These are phyloP conservation scores for Micractinium sp. DNA, from an alignment of 139 green algal genomes.

Conservation along the genomic window DNA sequence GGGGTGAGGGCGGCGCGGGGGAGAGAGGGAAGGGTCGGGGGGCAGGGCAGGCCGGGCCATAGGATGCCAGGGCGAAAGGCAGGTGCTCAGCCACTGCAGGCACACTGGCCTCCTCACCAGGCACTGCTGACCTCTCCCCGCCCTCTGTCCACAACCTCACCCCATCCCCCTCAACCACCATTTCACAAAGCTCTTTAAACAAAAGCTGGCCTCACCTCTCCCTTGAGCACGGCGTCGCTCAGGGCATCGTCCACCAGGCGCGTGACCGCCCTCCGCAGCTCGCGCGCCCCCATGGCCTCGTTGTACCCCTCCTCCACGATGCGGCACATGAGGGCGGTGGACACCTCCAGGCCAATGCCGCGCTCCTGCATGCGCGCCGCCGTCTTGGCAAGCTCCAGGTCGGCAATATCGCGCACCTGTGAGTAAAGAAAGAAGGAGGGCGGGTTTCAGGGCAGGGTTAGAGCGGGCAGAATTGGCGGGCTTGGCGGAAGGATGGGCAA, in stretches of 20 bases:
- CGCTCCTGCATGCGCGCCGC: constrained; percentile 44
- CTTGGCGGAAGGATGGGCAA: too few relatives aligned
- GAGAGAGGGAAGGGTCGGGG: not conserved
- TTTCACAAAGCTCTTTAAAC: not conserved
- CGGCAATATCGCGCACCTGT: constrained; percentile 72
- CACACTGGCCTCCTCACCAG: too few relatives aligned
- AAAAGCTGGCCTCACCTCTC: constrained; percentile 35
- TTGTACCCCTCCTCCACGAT: constrained; percentile 77
- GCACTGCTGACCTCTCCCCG: too few relatives aligned
- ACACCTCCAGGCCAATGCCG: constrained; percentile 55
- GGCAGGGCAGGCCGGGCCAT: too few relatives aligned
- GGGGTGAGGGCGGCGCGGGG: not conserved
- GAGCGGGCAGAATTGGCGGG: too few relatives aligned
- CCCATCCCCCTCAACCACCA: not conserved
- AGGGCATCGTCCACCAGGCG: constrained; percentile 70
- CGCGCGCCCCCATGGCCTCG: constrained; percentile 64
- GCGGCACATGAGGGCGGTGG: constrained; percentile 55
- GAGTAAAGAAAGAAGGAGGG: constrained; percentile 77
- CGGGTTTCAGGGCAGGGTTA: too few relatives aligned
- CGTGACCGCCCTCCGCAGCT: constrained; percentile 62
- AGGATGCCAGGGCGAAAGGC: too few relatives aligned
- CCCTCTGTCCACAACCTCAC: too few relatives aligned
- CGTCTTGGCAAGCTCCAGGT: constrained; percentile 73
- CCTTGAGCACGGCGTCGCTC: constrained; percentile 68
- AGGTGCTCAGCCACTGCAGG: not conserved